Base-by-base conservation (phyloP, 352 stramenopile genomes). In the Globisporangium viniferum region DNA sequence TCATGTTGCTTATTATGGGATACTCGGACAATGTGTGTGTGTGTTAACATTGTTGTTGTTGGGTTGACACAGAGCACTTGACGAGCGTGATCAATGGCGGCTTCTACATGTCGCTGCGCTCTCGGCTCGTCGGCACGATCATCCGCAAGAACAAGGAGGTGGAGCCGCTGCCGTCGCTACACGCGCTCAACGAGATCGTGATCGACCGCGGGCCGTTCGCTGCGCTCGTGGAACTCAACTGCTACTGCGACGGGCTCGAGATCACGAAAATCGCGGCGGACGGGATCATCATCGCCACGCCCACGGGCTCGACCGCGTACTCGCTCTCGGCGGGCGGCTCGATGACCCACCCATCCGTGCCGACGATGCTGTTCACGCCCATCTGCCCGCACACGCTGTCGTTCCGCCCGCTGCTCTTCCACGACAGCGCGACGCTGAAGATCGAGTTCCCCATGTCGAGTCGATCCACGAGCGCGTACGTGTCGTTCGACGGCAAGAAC, bases 181-280 rank as follows among this genome's bases (percentile, higher is more conserved):
- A 98, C 72, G 97, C 98, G 8, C 79, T 99, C 39, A 99, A 99
- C 76, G 98, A 99, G 84, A 97, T 99, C 53, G 97, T 99, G 33
- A 97, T 99, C 64, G 97, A 99, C 74, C 90, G 97, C 46, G 97
- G 98, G 5, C 85, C 83, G 24, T 92, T 77, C 2, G 88, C 82
- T 7, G 85, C 87, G 44, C 89, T 99, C 53, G 94, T 98, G 14
- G 94, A 98, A 68, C 80, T 99, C 22, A 97, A 99, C 74, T 98
- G 94, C 77, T 99, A 97, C 82, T 98, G 96, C 73, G 97, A 99
- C 71, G 92, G 97, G 63, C 82, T 98, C 1, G 90, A 98, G 73
- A 88, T 99, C 51, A 99, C 97, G 27, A 99, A 94, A 74, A 95
- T 96, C 62, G 87, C 86, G 18, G 87, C 97, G 0, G 98, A 99